Conservation (phyloP, 2,329 filamentous ascomycete genomes). For the Aureobasidium sp. region DNA sequence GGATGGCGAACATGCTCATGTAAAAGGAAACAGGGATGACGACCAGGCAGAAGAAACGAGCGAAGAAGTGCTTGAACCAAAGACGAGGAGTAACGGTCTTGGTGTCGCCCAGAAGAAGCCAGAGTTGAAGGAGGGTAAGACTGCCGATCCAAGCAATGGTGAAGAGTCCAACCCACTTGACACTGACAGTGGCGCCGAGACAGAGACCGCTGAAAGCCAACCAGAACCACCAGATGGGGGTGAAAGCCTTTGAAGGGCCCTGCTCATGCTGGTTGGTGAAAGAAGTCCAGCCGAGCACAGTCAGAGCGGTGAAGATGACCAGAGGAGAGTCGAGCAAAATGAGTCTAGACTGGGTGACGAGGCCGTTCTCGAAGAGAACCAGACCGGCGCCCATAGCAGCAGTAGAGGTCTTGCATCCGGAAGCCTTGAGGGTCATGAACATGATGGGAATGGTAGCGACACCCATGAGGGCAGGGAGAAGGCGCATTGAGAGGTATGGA, state of each 20-base stretch:
- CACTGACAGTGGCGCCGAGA: constrained; percentile 82
- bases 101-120: constrained; percentile 85
- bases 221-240: constrained; percentile 97
- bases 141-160: constrained; percentile 96
- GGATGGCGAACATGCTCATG: constrained; percentile 93
- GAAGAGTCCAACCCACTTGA: constrained; percentile 98
- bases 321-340: constrained; percentile 95
- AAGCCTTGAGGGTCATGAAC: constrained; percentile 87
- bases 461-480: constrained; percentile 84
- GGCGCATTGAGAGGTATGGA: constrained; percentile 94
- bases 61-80: constrained; percentile 91
- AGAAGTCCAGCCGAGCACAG: constrained; percentile 78
- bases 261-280: constrained; percentile 97
- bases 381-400: constrained; percentile 74
- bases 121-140: constrained; percentile 85
- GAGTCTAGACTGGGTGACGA: constrained; percentile 87
- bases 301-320: constrained; percentile 87
- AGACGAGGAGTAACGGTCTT: constrained; percentile 82
- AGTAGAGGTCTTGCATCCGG: constrained; percentile 79
- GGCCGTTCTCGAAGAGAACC: constrained; percentile 92
- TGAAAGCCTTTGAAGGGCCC: constrained; percentile 80
- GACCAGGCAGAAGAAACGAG: constrained; percentile 83
- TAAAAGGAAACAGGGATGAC: constrained; percentile 85
- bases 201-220: constrained; percentile 76
- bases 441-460: constrained; percentile 83